Evolutionary conservation across 192 early-diverging fungal species (phyloP), one percentile per base, ranked within the genome.

Genomic region (Coemansia aciculifera): DNA sequence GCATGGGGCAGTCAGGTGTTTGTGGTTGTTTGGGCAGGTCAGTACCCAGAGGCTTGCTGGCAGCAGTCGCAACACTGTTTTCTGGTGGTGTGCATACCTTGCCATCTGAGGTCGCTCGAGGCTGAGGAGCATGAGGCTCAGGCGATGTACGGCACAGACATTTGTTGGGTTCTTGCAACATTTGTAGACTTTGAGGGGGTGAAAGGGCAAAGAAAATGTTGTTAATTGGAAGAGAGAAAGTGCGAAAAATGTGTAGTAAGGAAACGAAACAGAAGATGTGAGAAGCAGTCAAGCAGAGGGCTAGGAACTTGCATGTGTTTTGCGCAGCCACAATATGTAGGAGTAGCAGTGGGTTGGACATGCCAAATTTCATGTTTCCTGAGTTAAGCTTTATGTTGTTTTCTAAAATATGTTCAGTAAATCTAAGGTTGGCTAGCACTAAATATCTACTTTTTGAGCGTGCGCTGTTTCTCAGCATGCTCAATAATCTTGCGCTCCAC

Each of bases 401-500:
- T 40, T 40, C 39, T 40, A 40, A 40, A 11, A 8, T 36, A 36
- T 27, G 24, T 27, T 27, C 24, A 27, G 37, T 38, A 51, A 51
- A 24, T 29, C 10, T 52, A 52, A 29, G 10, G 12, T 9, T 49
- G n/a, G 19, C 21, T 43, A 43, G 9, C 12, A 43, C 40, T 13
- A 54, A 17, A 19, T 36, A 23, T 67, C 66, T 66, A 83, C 51
- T 83, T 83, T 63, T 91, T 93, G 43, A 92, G 73, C 1, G 89
- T 92, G 17, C 88, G 83, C 81, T 94, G 93, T 73, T 94, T 94
- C 74, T 94, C 93, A 13, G 89, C 90, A 75, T 90, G 84, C 81
- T 91, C 88, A 31, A 92, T 89, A 74, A 98, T 90, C 79, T 98
- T 99, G 76, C 86, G 88, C 63, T 96, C 94, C 3, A 97, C 91